phyloP scores from a whole-genome alignment of 2,329 filamentous ascomycete species.

The Zasmidium citrigriseum region DNA sequence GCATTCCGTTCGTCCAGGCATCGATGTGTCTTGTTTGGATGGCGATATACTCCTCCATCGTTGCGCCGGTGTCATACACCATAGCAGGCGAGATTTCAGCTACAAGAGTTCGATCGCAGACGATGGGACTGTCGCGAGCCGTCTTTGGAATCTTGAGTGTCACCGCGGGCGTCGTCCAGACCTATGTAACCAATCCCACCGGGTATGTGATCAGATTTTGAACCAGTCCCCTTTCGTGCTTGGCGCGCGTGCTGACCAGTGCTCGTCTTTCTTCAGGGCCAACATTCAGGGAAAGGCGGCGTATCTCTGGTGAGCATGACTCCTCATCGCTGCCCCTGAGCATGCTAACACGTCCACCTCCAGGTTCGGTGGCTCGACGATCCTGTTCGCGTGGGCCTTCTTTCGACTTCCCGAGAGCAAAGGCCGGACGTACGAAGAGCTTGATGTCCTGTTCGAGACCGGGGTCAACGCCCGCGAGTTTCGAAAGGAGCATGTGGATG shows the following conservation, averaged over 20 bases:
- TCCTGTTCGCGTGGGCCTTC: constrained; percentile 41
- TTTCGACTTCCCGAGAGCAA: constrained; percentile 45
- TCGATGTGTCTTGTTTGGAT: not conserved
- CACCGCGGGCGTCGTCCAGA: constrained; percentile 34
- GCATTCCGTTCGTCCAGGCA: not conserved
- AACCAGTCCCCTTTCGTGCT: too few species aligned
- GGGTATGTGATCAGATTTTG: too few species aligned
- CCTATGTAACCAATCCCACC: constrained; percentile 38
- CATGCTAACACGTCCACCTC: too few species aligned
- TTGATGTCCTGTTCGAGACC: constrained; percentile 57
- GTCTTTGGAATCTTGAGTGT: constrained; percentile 31
- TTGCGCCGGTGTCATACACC: constrained; percentile 34
- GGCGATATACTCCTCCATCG: constrained; percentile 28
- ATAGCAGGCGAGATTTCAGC: constrained; percentile 32
- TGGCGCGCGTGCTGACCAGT: too few species aligned
- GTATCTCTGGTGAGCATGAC: not conserved
- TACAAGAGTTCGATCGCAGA: constrained; percentile 31
- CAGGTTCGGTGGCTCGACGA: not conserved
- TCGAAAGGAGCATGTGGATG: constrained; percentile 18
- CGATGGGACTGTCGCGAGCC: constrained; percentile 31
- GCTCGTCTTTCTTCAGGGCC: too few species aligned
- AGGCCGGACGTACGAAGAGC: constrained; percentile 53
- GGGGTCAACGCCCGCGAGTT: constrained; percentile 46
- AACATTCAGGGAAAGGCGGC: not conserved
- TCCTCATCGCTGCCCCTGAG: too few species aligned